phyloP scores from a whole-genome alignment of 768 basidiomycete species.

The Flagelloscypha sp. region DNA sequence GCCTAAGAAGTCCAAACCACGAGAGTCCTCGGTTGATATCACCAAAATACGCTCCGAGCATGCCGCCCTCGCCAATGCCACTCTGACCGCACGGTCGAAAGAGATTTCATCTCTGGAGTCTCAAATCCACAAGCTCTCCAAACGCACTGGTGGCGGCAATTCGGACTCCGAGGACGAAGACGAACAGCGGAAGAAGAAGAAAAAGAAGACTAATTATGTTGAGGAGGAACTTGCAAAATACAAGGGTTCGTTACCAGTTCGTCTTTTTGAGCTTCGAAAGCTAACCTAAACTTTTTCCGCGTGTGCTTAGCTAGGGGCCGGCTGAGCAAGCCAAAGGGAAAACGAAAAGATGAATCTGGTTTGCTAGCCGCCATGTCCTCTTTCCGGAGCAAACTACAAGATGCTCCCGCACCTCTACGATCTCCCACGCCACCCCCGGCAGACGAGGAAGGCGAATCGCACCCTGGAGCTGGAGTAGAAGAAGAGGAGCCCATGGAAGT shows the following conservation, averaged over 20 bases:
- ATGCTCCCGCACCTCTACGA: constrained; percentile 10
- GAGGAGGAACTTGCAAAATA: constrained; percentile 82
- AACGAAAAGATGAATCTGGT: constrained; percentile 64
- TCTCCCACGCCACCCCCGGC: too few species aligned
- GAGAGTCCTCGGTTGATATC: constrained; percentile 38
- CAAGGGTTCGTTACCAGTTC: too few species aligned
- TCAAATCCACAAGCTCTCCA: constrained; percentile 72
- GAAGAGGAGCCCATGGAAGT: constrained; percentile 55
- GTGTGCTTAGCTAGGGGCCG: too few species aligned
- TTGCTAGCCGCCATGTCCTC: constrained; percentile 59
- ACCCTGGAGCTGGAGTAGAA: constrained; percentile 12
- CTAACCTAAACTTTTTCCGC: too few species aligned
- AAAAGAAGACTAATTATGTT: constrained; percentile 61
- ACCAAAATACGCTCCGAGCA: constrained; percentile 70
- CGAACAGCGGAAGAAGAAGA: constrained; percentile 44
- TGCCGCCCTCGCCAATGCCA: constrained; percentile 26
- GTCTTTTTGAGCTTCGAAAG: too few species aligned
- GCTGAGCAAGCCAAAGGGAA: constrained; percentile 24
- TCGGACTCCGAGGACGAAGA: constrained; percentile 64
- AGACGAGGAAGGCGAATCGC: constrained; percentile 12
- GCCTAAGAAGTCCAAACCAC: constrained; percentile 28
- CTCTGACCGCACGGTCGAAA: constrained; percentile 55
- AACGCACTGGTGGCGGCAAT: constrained; percentile 47
- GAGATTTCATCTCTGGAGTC: constrained; percentile 86
- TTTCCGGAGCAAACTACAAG: constrained; percentile 64